Conservation (phyloP, 2,329 filamentous ascomycete genomes). For the Camillea tinctor region DNA sequence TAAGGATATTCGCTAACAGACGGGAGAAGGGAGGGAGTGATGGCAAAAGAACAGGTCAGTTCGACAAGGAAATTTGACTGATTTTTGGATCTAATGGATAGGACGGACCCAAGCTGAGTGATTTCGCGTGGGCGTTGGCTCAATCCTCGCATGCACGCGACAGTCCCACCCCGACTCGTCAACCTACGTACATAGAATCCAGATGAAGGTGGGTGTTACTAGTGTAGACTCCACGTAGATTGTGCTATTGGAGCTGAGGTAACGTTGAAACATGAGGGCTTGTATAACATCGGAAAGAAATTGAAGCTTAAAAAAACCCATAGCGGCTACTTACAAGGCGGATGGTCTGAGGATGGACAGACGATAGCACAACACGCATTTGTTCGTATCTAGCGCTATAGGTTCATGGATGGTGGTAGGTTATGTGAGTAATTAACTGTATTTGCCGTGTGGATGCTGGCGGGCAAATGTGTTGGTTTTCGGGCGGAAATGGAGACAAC, state of each 20-base stretch:
- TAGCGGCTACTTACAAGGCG: not conserved
- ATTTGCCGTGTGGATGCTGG: not conserved
- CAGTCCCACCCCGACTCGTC: not conserved
- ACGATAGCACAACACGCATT: not conserved
- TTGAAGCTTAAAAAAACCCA: constrained; percentile 11
- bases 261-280: constrained; percentile 9
- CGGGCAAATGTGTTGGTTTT: too few relatives aligned
- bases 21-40: not conserved
- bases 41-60: not conserved
- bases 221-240: not conserved
- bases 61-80: not conserved
- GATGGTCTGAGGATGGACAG: not conserved
- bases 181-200: not conserved
- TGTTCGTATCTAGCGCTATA: not conserved
- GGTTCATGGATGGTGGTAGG: too few relatives aligned
- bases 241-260: constrained; percentile 5
- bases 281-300: constrained; percentile 18
- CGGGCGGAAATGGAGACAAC: not conserved
- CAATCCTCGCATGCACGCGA: not conserved
- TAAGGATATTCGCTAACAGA: not conserved
- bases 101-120: not conserved
- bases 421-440: not conserved
- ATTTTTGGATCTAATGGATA: not conserved
- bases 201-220: not conserved
- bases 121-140: not conserved